Evolutionary conservation across 345 rosid species (phyloP), one percentile per base, ranked within the genome.

Genomic region (Acer negundo): DNA sequence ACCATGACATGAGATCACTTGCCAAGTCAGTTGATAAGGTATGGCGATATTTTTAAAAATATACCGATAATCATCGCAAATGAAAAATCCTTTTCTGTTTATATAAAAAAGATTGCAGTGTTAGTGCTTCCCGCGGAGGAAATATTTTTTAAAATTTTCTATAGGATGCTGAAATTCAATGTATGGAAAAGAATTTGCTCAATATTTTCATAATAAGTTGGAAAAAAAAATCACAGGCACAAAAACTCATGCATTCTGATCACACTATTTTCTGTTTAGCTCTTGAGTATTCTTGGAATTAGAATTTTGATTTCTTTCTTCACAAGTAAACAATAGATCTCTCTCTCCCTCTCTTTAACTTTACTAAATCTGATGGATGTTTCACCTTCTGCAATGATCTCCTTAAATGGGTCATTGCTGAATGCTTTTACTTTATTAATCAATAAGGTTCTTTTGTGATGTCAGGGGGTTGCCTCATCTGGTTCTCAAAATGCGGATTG

Each of bases 1-100:
- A 76, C 88, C 82, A 81, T 76, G 99, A 96, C 82, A 85, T 91
- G 89, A 92, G 98, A 85, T 77, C 89, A 15, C 62, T 92, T 73
- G 85, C 92, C 51, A 89, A 87, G 75, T 83, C 88, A 16, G 80
- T 72, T 72, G 90, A 90, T 35, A 90, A 91, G 98, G 99, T 96
- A 84, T 59, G 28, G 24, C 23, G 35, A 69, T 13, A 46, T 44
- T 72, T 3, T 40, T 12, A 46, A 63, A 17, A 22, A 28, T 64
- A 47, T 13, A 4, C 62, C 3, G 46, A 70, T 59, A 22, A 58
- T 6, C n/a, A 12, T 15, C 35, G 35, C 15, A 12, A 23, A 71
- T 63, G 12, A 47, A 66, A 40, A 16, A 12, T 46, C 26, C 3
- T 16, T 59, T 58, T 68, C 3, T 42, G 20, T 70, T 62, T 31